Percentiles rank a stretch among this genome's conserved stretches.
Evolutionary conservation across 2,329 filamentous ascomycete genomes (phyloP).

Genomic region (Dryadomyces sulphureus): DNA sequence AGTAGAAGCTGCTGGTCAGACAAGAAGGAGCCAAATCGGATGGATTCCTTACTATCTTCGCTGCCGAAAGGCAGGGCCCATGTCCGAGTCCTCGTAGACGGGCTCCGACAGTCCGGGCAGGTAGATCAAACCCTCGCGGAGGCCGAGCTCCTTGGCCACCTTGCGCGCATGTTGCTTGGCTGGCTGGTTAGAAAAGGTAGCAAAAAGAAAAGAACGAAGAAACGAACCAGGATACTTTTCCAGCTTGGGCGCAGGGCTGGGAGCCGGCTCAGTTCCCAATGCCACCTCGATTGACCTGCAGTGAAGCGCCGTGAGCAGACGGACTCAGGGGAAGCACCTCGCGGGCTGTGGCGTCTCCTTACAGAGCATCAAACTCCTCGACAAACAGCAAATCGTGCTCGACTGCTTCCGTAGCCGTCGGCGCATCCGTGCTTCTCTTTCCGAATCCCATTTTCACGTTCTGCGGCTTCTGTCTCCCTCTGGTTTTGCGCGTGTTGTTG

Average conservation of each 20-base stretch:
- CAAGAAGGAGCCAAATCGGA: not conserved
- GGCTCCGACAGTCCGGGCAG: conserved; percentile 35
- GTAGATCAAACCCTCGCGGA: conserved; percentile 36
- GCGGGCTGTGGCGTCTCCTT: conserved; percentile 3
- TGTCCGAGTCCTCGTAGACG: conserved; percentile 44
- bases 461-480: no score
- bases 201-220: not conserved
- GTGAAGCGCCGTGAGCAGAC: not conserved
- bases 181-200: conserved; percentile 13
- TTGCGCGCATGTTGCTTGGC: conserved; percentile 43
- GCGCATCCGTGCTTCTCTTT: not conserved
- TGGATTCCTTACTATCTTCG: conserved; percentile 36
- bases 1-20: conserved; percentile 34
- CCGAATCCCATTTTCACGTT: not conserved
- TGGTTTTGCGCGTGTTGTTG: not conserved
- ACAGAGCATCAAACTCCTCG: conserved; percentile 42
- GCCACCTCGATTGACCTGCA: conserved; percentile 1
- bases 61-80: conserved; percentile 39
- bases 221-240: not conserved
- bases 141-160: conserved; percentile 34
- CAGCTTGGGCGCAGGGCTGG: not conserved
- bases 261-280: not conserved
- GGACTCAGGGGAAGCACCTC: not conserved
- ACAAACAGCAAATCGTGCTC: conserved; percentile 28
- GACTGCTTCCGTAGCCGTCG: conserved; percentile 3